Percentiles rank a stretch among this genome's conserved stretches.
phyloP scores from a whole-genome alignment of 176 grass and related monocot species.

The Guadua angustifolia region DNA sequence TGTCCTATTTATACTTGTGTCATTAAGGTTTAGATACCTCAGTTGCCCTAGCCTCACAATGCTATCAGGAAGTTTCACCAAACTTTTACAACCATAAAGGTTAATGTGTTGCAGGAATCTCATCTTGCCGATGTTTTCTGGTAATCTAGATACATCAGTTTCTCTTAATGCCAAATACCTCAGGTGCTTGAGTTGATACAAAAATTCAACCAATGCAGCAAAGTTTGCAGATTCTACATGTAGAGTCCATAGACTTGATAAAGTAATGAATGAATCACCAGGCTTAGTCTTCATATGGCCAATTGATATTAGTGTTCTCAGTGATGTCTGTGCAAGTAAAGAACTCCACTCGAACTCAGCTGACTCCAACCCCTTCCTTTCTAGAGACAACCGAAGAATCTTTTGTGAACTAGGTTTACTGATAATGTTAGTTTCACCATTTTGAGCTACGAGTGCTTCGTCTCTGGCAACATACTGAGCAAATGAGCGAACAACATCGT shows the following conservation, averaged over 20 bases:
- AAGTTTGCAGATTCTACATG: not conserved
- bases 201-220: not conserved
- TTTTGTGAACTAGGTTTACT: not conserved
- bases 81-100: not conserved
- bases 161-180: too few relatives aligned
- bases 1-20: not conserved
- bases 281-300: too few relatives aligned
- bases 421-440: not conserved
- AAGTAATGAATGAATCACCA: too few relatives aligned
- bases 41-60: not conserved
- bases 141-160: not conserved
- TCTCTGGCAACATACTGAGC: too few relatives aligned
- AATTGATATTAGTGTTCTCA: too few relatives aligned
- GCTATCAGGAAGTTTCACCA: slow-evolving; percentile 1
- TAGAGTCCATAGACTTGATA: not conserved
- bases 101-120: slow-evolving; percentile 37
- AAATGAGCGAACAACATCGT: too few relatives aligned
- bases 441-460: not conserved
- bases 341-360: not conserved
- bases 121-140: slow-evolving; percentile 20
- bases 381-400: slow-evolving; percentile 3
- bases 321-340: too few relatives aligned
- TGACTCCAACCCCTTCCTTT: not conserved
- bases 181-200: slow-evolving; percentile 26
- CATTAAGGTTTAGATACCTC: not conserved